Evolutionary conservation across 1,284 basidiomycete genomes (phyloP), one percentile per base, ranked within the genome.

Genomic region (Ceratobasidium sp.): DNA sequence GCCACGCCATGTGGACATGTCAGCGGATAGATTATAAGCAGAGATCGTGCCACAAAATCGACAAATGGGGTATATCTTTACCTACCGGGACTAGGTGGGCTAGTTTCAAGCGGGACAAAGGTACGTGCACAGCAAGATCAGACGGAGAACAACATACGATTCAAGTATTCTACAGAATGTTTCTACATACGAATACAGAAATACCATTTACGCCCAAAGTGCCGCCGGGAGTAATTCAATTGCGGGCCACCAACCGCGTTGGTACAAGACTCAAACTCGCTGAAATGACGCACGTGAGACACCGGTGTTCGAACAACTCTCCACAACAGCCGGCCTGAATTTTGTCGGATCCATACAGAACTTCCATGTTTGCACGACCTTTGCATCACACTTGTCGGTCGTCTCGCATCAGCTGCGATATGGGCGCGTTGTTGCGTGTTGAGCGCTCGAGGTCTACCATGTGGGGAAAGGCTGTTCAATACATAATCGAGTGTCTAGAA

Each of bases 241-340:
- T 18, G 23, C 10, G 50, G 30, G 23, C 43, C 23, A 48, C 46
- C 46, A 28, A 26, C 50, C 50, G 28, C 26, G 50, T 52, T 52
- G 50, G 50, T 52, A 12, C 50, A 52, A 52, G 50, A 28, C 50
- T 12, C 50, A 52, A 52, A 52, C 43, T 46, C 50, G 50, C 50
- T 52, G 50, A 52, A 52, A 52, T 52, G 28, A 28, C 50, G 50
- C 50, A 34, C 30, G 50, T 26, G n/a, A 55, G 53, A 32, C 53
- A 55, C 53, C 53, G 53, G 30, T 32, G 53, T 34, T 32, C 32
- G 53, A 34, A 55, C 32, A 34, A 18, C 53, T 34, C 48, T 8
- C 48, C 50, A 26, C 5, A 14, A 14, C 36, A 14, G 36, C 36
- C 36, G 36, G 14, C 6, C 36, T 39, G 36, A 39, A 39, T 39